A percentile compares a stretch with the other conserved stretches of the same genome.
These are phyloP conservation scores for Rhynchospora tenuis DNA, from an alignment of 176 grass and related monocot species.

Conservation along the genomic window DNA sequence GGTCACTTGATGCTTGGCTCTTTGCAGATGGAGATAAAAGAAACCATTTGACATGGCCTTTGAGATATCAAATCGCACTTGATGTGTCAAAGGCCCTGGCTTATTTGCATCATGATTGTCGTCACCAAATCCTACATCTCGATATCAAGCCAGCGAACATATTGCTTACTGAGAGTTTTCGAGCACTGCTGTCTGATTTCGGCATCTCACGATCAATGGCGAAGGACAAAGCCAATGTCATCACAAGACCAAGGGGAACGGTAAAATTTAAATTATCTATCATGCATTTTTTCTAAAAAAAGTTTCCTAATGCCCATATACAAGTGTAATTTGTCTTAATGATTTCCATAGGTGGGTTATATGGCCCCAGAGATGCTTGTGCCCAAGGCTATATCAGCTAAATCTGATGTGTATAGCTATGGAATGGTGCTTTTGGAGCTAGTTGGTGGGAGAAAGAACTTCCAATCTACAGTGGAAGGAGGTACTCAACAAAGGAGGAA, in stretches of 20 bases:
- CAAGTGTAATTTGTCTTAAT: neutral
- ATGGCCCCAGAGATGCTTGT: conserved; percentile 45
- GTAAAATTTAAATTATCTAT: neutral
- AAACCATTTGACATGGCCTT: conserved; percentile 31
- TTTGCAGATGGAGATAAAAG: conserved; percentile 25
- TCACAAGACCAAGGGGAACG: conserved; percentile 36
- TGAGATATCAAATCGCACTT: conserved; percentile 25
- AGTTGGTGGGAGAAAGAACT: conserved; percentile 31
- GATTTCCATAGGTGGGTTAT: conserved; percentile 29
- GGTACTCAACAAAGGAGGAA: neutral
- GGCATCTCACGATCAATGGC: conserved; percentile 48
- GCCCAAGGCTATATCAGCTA: conserved; percentile 23
- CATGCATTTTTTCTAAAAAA: neutral
- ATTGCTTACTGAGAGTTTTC: conserved; percentile 44
- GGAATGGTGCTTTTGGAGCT: conserved; percentile 59
- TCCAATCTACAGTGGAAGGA: neutral
- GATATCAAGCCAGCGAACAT: conserved; percentile 70
- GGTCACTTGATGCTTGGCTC: conserved; percentile 51
- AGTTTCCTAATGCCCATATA: neutral
- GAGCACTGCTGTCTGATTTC: conserved; percentile 46
- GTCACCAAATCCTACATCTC: conserved; percentile 40
- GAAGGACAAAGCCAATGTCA: conserved; percentile 34
- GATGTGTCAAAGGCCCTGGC: conserved; percentile 53
- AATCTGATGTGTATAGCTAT: conserved; percentile 61
- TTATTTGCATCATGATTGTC: conserved; percentile 62